phyloP scores from a whole-genome alignment of 2,329 filamentous ascomycete species.

The Penicillium corylophilum region DNA sequence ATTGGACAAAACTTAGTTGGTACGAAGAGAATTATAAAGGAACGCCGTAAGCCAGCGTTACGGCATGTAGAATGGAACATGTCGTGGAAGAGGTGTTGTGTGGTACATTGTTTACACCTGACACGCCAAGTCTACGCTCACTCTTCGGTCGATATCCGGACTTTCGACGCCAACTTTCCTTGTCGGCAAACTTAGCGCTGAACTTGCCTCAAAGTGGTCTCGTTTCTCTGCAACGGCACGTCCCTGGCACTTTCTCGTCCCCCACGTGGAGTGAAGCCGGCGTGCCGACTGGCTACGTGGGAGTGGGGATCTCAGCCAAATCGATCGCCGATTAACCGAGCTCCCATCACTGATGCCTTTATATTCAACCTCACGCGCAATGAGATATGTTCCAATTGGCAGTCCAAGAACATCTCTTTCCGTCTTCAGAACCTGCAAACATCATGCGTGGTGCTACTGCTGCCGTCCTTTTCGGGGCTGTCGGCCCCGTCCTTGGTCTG shows the following conservation, averaged over 20 bases:
- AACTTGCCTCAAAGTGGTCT: background rate
- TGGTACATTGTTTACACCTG: background rate
- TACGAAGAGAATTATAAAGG: background rate
- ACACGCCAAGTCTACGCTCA: background rate
- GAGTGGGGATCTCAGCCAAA: slow-evolving; percentile 1
- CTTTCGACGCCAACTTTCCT: background rate
- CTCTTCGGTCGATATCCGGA: background rate
- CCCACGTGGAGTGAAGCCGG: slow-evolving; percentile 15
- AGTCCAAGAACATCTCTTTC: background rate
- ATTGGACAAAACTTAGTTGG: background rate
- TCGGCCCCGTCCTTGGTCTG: slow-evolving; percentile 8
- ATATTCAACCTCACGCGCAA: background rate
- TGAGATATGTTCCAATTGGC: background rate
- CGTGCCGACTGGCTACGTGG: slow-evolving; percentile 8
- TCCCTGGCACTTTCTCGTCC: slow-evolving; percentile 1
- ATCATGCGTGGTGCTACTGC: slow-evolving; percentile 10
- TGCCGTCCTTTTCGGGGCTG: slow-evolving; percentile 6
- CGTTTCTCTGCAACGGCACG: background rate
- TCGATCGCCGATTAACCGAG: slow-evolving; percentile 1
- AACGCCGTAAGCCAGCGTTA: background rate
- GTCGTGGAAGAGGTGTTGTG: background rate
- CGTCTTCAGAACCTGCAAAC: background rate
- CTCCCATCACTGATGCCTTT: background rate
- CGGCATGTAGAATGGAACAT: background rate
- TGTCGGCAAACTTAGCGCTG: background rate